Evolutionary conservation across 805 yeast genomes (phyloP).

Genomic region (Candida parachauliodes): DNA sequence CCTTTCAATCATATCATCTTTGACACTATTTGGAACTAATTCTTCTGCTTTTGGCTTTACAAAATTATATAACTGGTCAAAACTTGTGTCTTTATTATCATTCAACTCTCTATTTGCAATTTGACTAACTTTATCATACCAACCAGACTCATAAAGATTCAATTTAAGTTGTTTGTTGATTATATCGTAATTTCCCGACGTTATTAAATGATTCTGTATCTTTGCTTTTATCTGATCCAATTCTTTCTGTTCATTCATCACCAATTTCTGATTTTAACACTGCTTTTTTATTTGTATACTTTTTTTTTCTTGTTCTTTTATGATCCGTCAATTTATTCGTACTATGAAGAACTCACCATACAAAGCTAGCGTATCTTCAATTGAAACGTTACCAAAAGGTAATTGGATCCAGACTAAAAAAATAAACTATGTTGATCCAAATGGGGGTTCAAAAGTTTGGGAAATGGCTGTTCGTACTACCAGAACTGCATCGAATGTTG

Average conservation of each 20-base stretch:
- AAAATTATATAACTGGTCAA: constrained; percentile 47
- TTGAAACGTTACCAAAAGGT: constrained; percentile 33
- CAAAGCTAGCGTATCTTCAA: constrained; percentile 26
- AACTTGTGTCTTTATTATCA: constrained; percentile 31
- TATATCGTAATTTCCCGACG: constrained; percentile 78
- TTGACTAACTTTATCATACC: constrained; percentile 73
- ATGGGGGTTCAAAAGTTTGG: constrained; percentile 72
- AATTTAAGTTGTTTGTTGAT: constrained; percentile 62
- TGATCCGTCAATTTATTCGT: constrained; percentile 1
- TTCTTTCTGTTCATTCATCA: constrained; percentile 32
- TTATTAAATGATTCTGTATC: constrained; percentile 66
- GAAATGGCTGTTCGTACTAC: constrained; percentile 86
- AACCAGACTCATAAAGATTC: constrained; percentile 71
- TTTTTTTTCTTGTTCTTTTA: constrained; percentile 1
- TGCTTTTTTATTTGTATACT: constrained; percentile 3
- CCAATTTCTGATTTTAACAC: no score
- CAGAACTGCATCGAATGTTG: constrained; percentile 63
- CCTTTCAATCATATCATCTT: constrained; percentile 53
- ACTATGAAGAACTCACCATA: constrained; percentile 31
- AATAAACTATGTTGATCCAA: constrained; percentile 69
- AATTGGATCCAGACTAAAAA: constrained; percentile 55
- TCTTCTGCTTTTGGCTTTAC: constrained; percentile 66
- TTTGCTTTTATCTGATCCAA: constrained; percentile 49
- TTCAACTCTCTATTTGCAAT: constrained; percentile 50
- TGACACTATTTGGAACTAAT: constrained; percentile 67